These are phyloP conservation scores for Rubia yunnanensis DNA, from an alignment of 257 asterid genomes.

Conservation along the genomic window DNA sequence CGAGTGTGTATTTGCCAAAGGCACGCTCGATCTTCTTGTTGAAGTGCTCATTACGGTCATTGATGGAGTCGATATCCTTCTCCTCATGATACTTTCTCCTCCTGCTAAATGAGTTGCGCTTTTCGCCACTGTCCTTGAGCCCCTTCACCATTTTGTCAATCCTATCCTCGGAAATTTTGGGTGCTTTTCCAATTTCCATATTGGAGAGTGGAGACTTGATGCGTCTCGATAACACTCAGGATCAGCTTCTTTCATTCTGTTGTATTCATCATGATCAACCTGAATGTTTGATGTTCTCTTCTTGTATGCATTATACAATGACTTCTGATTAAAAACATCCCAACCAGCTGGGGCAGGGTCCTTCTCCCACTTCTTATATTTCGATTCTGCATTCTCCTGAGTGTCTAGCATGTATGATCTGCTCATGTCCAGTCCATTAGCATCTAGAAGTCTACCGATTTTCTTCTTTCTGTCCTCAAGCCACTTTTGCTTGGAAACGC, in stretches of 20 bases:
- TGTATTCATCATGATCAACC: conserved; percentile 65
- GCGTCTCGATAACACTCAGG: conserved; percentile 93
- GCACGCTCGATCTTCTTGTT: conserved; percentile 94
- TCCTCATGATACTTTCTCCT: conserved; percentile 93
- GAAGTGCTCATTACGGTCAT: conserved; percentile 83
- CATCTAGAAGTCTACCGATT: conserved; percentile 79
- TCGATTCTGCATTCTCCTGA: conserved; percentile 67
- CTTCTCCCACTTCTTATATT: conserved; percentile 94
- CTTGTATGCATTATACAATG: conserved; percentile 80
- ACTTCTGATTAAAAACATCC: conserved; percentile 91
- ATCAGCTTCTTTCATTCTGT: conserved; percentile 73
- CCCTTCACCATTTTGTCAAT: conserved; percentile 87
- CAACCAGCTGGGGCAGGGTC: conserved; percentile 96
- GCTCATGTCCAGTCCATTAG: conserved; percentile 91
- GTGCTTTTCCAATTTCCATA: conserved; percentile 80
- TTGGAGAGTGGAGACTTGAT: conserved; percentile 95
- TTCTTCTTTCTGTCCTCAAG: conserved; percentile 91
- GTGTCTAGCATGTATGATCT: conserved; percentile 91
- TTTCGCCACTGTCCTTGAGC: conserved; percentile 76
- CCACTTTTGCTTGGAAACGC: conserved; percentile 95
- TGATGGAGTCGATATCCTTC: conserved; percentile 94
- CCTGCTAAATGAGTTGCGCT: conserved; percentile 75
- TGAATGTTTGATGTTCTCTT: conserved; percentile 62
- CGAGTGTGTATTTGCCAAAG: conserved; percentile 84
- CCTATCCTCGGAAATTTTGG: conserved; percentile 60